phyloP scores from a whole-genome alignment of 164 flowering plant genomes.

The Nymphaea colorata region DNA sequence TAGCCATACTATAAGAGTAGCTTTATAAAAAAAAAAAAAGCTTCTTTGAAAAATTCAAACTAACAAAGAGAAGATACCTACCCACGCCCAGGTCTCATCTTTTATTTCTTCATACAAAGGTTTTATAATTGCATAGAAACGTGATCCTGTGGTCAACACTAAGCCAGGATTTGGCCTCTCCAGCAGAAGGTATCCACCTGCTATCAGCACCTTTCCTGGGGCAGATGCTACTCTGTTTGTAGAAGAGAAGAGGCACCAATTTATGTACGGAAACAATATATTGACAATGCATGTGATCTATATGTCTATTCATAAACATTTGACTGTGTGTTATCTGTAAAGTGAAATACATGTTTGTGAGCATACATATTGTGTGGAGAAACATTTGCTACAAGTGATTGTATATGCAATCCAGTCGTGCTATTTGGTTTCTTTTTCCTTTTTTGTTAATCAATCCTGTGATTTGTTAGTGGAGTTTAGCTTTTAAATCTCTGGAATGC shows the following conservation, averaged over 20 bases:
- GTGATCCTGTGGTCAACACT: slow-evolving; percentile 81
- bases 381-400: no score
- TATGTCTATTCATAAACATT: no score
- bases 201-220: slow-evolving; percentile 97
- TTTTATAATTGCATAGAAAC: slow-evolving; percentile 82
- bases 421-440: no score
- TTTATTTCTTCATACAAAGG: slow-evolving; percentile 47
- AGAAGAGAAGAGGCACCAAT: slow-evolving; percentile 3
- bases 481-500: no score
- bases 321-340: no score
- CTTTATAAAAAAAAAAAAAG: no score
- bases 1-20: neutral
- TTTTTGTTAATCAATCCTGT: no score
- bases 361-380: no score
- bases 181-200: slow-evolving; percentile 87
- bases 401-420: no score
- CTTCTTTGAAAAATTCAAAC: neutral
- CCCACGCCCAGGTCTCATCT: slow-evolving; percentile 84
- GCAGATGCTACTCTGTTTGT: slow-evolving; percentile 73
- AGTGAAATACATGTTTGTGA: no score
- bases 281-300: no score
- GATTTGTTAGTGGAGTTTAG: no score
- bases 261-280: neutral
- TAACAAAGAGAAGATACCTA: slow-evolving; percentile 8
- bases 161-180: slow-evolving; percentile 96